A percentile compares a stretch with the other conserved stretches of the same genome.
These are phyloP conservation scores for Aristolochia fimbriata DNA, from an alignment of 164 flowering plant genomes.

Conservation along the genomic window DNA sequence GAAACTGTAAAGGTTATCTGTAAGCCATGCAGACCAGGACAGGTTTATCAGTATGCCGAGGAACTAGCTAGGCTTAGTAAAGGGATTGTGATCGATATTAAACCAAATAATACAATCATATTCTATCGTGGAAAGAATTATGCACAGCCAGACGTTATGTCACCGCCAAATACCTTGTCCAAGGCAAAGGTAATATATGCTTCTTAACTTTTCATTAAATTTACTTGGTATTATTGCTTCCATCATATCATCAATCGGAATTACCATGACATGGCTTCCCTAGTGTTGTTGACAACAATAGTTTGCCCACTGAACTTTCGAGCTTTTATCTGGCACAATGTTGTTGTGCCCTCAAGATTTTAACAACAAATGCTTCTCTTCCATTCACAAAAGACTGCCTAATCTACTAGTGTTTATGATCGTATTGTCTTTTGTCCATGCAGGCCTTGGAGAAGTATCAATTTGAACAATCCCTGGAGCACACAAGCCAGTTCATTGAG, in stretches of 20 bases:
- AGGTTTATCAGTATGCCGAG: conserved; percentile 70
- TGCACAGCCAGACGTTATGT: conserved; percentile 78
- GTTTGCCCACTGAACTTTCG: too few relatives aligned
- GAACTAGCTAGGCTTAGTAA: conserved; percentile 76
- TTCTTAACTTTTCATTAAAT: neutral
- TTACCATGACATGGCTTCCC: too few relatives aligned
- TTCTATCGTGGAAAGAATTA: conserved; percentile 91
- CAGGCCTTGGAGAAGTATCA: conserved; percentile 85
- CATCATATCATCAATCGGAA: too few relatives aligned
- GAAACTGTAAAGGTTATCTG: conserved; percentile 86
- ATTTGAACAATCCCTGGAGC: conserved; percentile 82
- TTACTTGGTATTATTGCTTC: too few relatives aligned
- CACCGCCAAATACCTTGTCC: conserved; percentile 77
- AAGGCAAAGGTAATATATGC: conserved; percentile 57
- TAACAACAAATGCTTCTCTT: too few relatives aligned
- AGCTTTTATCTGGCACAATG: too few relatives aligned
- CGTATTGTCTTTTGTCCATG: conserved; percentile 2
- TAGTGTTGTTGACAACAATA: too few relatives aligned
- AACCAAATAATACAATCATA: conserved; percentile 56
- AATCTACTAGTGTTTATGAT: too few relatives aligned
- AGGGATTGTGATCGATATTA: conserved; percentile 77
- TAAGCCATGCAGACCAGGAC: conserved; percentile 84
- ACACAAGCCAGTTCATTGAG: conserved; percentile 86
- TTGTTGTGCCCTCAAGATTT: too few relatives aligned
- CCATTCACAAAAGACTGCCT: neutral